Evolutionary conservation across 371 early-diverging fungal genomes (phyloP).

Genomic region (Circinella umbellata): DNA sequence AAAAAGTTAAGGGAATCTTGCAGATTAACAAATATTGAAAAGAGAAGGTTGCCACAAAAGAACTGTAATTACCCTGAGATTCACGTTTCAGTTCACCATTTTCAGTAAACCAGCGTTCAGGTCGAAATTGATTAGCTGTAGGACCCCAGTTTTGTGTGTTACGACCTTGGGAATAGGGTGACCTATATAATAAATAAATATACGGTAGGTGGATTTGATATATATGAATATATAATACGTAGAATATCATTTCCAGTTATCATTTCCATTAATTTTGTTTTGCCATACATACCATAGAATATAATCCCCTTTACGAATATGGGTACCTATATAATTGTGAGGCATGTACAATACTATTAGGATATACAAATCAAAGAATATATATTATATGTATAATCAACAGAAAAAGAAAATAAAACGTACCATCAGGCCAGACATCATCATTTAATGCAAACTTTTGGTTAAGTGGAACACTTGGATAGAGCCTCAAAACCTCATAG

Average conservation of each 20-base stretch:
- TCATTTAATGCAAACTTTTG: conserved; percentile 67
- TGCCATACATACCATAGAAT: conserved; percentile 40
- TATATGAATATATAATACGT: too few species aligned
- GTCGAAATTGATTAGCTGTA: conserved; percentile 61
- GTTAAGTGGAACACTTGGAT: conserved; percentile 76
- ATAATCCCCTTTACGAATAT: conserved; percentile 58
- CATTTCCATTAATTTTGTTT: too few species aligned
- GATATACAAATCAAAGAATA: too few species aligned
- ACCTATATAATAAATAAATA: too few species aligned
- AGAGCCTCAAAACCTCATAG: conserved; percentile 71
- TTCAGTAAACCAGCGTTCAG: conserved; percentile 60
- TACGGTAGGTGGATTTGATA: too few species aligned
- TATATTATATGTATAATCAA: too few species aligned
- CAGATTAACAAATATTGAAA: too few species aligned
- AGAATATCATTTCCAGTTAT: too few species aligned
- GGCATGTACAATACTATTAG: too few species aligned
- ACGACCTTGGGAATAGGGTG: conserved; percentile 58
- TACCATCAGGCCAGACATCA: conserved; percentile 72
- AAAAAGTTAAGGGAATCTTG: too few species aligned
- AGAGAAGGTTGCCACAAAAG: too few species aligned
- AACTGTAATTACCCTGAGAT: conserved; percentile 15
- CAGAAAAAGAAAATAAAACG: too few species aligned
- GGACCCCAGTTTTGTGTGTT: conserved; percentile 58
- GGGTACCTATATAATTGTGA: conserved; percentile 18
- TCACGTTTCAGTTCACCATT: conserved; percentile 33